Base-by-base conservation (phyloP, 495 filamentous ascomycete species). In the Xylaria flabelliformis region DNA sequence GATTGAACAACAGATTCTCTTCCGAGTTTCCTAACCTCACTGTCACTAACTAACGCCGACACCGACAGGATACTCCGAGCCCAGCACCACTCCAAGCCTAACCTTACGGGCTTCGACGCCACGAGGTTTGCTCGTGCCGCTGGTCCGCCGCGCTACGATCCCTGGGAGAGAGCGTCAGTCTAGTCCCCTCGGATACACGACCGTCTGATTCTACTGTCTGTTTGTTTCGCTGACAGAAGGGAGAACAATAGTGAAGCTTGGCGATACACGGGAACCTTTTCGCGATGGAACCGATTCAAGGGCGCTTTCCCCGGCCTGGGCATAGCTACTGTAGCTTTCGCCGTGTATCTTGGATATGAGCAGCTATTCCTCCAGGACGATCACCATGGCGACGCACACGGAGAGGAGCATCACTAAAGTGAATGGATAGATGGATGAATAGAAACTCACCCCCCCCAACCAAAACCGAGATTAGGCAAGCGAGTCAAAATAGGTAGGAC, bases 241-340 rank as follows among this genome's bases (percentile, higher is more conserved):
- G 32, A 3, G 36, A 41, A 42, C 0, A 48, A 39, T 80, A 99
- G 96, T 73, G 96, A 99, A 83, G 85, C 92, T 79, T 99, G 96
- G 96, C 90, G 96, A 76, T 98, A 97, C 85, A 90, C 89, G 61
- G 59, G 97, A 74, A 91, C 90, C 53, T 98, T 98, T 87, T 90
- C 90, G 69, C 89, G 95, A 66, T 92, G 83, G 81, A 95, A 97
- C 84, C 93, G 96, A 29, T 97, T 97, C 86, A 92, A 89, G 82
- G 84, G 89, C 69, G 84, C 90, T 67, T 92, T 99, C 82, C 96
- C 96, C 39, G 96, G 96, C 62, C 84, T 99, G 63, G 97, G 96
- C 58, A 96, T 93, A 73, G 96, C 94, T 6, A 91, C 91, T 10
- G 95, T 95, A 58, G 94, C 94, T 13, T 99, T 99, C 81, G 90